phyloP scores from a whole-genome alignment of 805 yeast genomes.

The Sugiyamaella lignohabitans region DNA sequence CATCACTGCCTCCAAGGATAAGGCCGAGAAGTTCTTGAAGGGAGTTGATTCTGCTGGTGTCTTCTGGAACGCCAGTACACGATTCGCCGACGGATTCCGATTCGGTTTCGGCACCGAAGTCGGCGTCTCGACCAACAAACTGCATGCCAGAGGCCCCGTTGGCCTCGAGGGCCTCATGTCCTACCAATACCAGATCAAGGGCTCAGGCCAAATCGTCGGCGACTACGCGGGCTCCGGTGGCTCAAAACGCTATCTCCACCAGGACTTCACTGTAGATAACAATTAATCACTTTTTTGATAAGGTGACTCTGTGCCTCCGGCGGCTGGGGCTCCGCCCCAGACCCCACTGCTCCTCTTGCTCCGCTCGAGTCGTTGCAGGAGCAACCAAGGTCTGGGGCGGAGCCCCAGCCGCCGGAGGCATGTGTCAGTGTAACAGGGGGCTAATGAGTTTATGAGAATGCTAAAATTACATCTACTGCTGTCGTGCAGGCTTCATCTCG shows the following conservation, averaged over 20 bases:
- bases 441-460: too few relatives aligned
- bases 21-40: conserved; percentile 71
- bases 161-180: conserved; percentile 96
- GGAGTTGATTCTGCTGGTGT: conserved; percentile 95
- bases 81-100: conserved; percentile 98
- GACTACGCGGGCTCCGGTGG: conserved; percentile 96
- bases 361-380: too few relatives aligned
- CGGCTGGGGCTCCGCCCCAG: too few relatives aligned
- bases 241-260: conserved; percentile 62
- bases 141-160: conserved; percentile 98
- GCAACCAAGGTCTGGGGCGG: too few relatives aligned
- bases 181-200: conserved; percentile 88
- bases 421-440: too few relatives aligned
- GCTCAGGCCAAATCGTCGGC: conserved; percentile 87
- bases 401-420: too few relatives aligned
- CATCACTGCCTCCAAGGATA: conserved; percentile 63
- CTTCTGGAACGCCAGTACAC: conserved; percentile 94
- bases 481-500: conserved; percentile 34
- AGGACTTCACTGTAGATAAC: conserved; percentile 14
- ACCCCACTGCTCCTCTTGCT: too few relatives aligned
- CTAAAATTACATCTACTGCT: neutral
- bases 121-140: conserved; percentile 93
- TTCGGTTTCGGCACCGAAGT: conserved; percentile 99
- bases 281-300: neutral
- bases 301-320: too few relatives aligned